Evolutionary conservation across 2,329 filamentous ascomycete genomes (phyloP).

Genomic region (Shiraia sp.): DNA sequence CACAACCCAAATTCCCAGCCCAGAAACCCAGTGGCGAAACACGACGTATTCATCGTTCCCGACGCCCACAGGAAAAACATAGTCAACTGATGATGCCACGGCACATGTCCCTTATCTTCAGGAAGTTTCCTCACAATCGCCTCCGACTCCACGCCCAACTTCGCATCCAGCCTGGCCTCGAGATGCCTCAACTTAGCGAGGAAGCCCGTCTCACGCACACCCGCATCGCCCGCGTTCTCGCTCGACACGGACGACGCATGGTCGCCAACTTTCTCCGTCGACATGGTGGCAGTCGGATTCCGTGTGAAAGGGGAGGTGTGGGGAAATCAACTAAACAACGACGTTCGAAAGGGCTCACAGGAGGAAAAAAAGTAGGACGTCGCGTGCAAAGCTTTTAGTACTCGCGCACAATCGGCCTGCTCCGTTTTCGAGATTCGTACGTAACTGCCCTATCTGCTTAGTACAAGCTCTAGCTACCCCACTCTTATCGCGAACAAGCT

Average conservation of each 20-base stretch:
- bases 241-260: constrained; percentile 14
- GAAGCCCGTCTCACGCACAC: constrained; percentile 14
- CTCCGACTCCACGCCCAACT: constrained; percentile 28
- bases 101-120: constrained; percentile 31
- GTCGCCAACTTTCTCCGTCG: constrained; percentile 17
- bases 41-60: constrained; percentile 47
- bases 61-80: constrained; percentile 53
- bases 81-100: constrained; percentile 30
- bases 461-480: constrained; percentile 11
- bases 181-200: constrained; percentile 20
- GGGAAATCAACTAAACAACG: not conserved
- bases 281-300: constrained; percentile 10
- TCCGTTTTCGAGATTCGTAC: constrained; percentile 11
- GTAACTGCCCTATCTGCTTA: constrained; percentile 16
- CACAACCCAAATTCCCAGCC: constrained; percentile 54
- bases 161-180: constrained; percentile 24
- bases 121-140: constrained; percentile 29
- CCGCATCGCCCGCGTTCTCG: constrained; percentile 6
- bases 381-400: no score
- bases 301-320: not conserved
- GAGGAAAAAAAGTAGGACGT: no score
- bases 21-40: constrained; percentile 48
- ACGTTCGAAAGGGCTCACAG: not conserved
- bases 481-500: constrained; percentile 24
- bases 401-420: constrained; percentile 6